Evolutionary conservation across 768 basidiomycete genomes (phyloP).

Genomic region (Suillus subluteus): DNA sequence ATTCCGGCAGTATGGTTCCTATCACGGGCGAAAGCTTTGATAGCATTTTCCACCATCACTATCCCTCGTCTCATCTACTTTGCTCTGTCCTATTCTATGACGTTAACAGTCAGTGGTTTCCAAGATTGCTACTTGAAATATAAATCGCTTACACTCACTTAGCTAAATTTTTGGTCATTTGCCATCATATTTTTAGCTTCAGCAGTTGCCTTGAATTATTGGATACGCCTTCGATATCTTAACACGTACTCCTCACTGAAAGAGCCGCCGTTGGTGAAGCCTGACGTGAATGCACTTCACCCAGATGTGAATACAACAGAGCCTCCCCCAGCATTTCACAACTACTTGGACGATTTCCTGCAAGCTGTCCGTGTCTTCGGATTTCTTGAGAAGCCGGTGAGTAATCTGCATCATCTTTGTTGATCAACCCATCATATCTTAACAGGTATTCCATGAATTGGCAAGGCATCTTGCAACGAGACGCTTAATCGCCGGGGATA

Average conservation of each 20-base stretch:
- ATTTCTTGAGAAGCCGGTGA: constrained; percentile 92
- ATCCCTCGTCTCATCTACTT: constrained; percentile 79
- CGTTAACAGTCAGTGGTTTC: constrained; percentile 65
- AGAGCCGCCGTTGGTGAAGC: constrained; percentile 81
- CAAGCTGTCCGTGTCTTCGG: constrained; percentile 97
- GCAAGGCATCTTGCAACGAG: constrained; percentile 95
- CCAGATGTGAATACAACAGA: constrained; percentile 86
- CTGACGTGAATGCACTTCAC: constrained; percentile 85
- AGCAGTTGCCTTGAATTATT: constrained; percentile 73
- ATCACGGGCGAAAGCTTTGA: constrained; percentile 73
- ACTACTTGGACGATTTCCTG: constrained; percentile 96
- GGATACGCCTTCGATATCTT: constrained; percentile 82
- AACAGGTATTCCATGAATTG: constrained; percentile 93
- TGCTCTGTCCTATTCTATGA: constrained; percentile 86
- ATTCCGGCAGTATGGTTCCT: constrained; percentile 70
- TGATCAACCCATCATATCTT: background rate
- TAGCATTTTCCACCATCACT: constrained; percentile 83
- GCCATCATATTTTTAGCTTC: constrained; percentile 74
- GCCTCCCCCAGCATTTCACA: constrained; percentile 81
- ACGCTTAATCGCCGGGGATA: constrained; percentile 94
- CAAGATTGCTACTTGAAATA: constrained; percentile 11
- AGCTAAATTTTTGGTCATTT: constrained; percentile 94
- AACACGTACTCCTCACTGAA: constrained; percentile 77
- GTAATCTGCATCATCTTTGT: constrained; percentile 23
- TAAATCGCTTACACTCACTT: constrained; percentile 14